Base-by-base conservation (phyloP, 257 asterid genomes). In the Henckelia pumila region DNA sequence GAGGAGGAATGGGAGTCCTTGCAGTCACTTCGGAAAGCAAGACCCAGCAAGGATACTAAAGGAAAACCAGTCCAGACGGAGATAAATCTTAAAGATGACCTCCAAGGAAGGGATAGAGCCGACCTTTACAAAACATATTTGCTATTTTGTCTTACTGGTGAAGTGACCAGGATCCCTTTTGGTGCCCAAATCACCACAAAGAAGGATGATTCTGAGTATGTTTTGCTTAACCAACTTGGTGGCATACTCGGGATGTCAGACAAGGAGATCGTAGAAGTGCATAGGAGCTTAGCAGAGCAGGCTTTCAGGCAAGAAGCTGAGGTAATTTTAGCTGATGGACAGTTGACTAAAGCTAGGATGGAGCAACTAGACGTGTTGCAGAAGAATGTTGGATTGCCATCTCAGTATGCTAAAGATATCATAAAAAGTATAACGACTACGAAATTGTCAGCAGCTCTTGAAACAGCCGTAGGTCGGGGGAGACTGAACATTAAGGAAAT, bases 301-400 rank as follows among this genome's bases (percentile, higher is more conserved):
- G 91, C 96, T 61, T 94, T 91, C 80, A 85, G 86, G 75, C 82
- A 87, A 77, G 86, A 91, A 75, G 99, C 98, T 10, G 99, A 91
- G 89, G 95, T 86, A 62, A 83, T 94, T 73, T 82, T 94, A 74
- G 95, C 99, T 4, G 98, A 91, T 68, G 99, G 99, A 53, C 95
- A 94, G 65, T 72, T 91, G 79, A 88, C 96, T 17, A 86, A 91
- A 80, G 79, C 72, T 64, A 82, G 87, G 75, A 77, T 94, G 4
- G 96, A 91, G 79, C 91, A 87, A 76, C 88, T 94, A 24, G 77
- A 83, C 13, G 88, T 79, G 76, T 71, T 94, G 82, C 96, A 91
- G 85, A 87, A 84, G 77, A 80, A 76, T 17, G 87, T 89, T 1
- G 99, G 99, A 8, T 78, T 94, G 80, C 98, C 99, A 0, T 78